Evolutionary conservation across 129 eudicot genomes (phyloP), one percentile per base, ranked within the genome.

Genomic region (carrot (Daucus carota)): DNA sequence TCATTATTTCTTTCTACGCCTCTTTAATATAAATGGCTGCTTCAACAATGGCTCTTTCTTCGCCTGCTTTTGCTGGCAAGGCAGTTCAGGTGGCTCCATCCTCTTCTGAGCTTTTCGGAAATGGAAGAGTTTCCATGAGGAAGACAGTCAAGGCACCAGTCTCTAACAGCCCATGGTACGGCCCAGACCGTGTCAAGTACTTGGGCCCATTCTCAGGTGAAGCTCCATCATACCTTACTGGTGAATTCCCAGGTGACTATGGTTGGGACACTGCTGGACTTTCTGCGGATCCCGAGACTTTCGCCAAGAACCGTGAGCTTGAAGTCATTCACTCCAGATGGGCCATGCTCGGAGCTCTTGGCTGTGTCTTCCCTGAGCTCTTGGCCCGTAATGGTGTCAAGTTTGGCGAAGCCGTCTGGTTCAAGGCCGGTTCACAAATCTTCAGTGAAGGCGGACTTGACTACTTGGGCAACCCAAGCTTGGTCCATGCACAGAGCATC

Each of bases 181-280:
- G 91, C 57, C 91, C 91, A 2, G 91, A 89, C 80, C 83, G 94
- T 2, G 94, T 89, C 74, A 89, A 89, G 76, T 89, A 89, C 91
- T 70, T 89, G 17, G 94, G 91, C 75, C 94, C 94, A 76, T 86
- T 89, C 91, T 89, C 94, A 40, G 94, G 94, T 14, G 91, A 89
- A 84, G 78, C 90, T 15, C 94, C 94, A 70, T 86, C 90, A 47
- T 89, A 89, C 83, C 89, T 89, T 72, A 89, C 94, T 33, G 94
- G 94, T 76, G 93, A 88, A 52, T 88, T 88, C 81, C 93, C 88
- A 26, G 93, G 93, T 76, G 93, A 88, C 80, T 84, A 88, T 65
- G 93, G 93, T 1, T 88, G 93, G 93, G 90, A 88, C 78, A 88
- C 93, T 2, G 90, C 93, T 43, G 90, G 93, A 31, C 90, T 86